These are phyloP conservation scores for Penicillium diatomitis DNA, from an alignment of 495 filamentous ascomycete species.

Conservation along the genomic window DNA sequence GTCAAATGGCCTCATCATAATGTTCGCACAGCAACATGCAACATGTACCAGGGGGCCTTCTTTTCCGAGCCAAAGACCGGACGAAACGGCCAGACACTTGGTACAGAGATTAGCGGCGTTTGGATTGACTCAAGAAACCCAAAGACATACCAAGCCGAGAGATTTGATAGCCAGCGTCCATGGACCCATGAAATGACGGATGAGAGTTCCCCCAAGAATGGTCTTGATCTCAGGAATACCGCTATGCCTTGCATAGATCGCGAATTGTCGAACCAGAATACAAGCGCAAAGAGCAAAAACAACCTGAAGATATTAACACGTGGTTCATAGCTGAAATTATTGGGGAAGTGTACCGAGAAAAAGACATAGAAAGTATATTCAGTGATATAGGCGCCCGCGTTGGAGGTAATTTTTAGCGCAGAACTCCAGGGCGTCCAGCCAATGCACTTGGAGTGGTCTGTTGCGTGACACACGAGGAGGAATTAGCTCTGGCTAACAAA, in stretches of 20 bases:
- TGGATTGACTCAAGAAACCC: neutral
- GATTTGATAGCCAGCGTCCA: slow-evolving; percentile 94
- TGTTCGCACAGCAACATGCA: slow-evolving; percentile 92
- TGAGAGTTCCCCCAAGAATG: slow-evolving; percentile 88
- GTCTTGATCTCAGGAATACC: slow-evolving; percentile 99
- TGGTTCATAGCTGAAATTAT: neutral
- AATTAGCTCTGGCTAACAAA: neutral
- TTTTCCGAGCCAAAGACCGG: slow-evolving; percentile 96
- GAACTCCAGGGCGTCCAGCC: slow-evolving; percentile 82
- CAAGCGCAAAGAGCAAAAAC: slow-evolving; percentile 73
- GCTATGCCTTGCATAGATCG: slow-evolving; percentile 85
- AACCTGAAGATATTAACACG: slow-evolving; percentile 41
- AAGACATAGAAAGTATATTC: slow-evolving; percentile 81
- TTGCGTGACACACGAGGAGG: neutral
- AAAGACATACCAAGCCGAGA: slow-evolving; percentile 63
- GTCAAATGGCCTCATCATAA: slow-evolving; percentile 85
- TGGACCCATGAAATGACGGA: slow-evolving; percentile 79
- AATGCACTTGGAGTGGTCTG: slow-evolving; percentile 61
- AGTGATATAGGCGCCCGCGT: slow-evolving; percentile 63
- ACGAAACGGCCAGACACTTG: slow-evolving; percentile 82
- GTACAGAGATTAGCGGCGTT: slow-evolving; percentile 3
- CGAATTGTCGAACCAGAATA: slow-evolving; percentile 72
- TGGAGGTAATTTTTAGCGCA: slow-evolving; percentile 56
- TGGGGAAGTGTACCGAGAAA: slow-evolving; percentile 51
- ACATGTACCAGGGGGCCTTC: slow-evolving; percentile 97